Conservation (phyloP, 352 stramenopile genomes). For the Lagenidium giganteum region DNA sequence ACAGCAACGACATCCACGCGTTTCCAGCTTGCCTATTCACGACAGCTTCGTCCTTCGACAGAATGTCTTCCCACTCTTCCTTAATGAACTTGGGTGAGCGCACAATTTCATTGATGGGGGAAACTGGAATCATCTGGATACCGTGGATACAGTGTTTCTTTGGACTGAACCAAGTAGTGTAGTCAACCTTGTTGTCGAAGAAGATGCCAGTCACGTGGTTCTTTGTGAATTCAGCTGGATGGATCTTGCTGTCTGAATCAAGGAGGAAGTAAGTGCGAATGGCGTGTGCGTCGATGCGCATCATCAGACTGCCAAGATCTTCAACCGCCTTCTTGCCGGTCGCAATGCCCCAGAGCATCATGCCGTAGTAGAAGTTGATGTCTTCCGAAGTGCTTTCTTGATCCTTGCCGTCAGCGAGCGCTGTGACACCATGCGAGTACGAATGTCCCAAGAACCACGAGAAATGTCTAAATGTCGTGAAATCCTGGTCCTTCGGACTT, state of each 20-base stretch:
- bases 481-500: slow-evolving; percentile 38
- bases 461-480: slow-evolving; percentile 69
- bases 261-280: slow-evolving; percentile 74
- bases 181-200: slow-evolving; percentile 77
- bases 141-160: slow-evolving; percentile 71
- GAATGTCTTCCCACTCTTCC: slow-evolving; percentile 71
- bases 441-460: slow-evolving; percentile 77
- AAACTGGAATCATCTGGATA: slow-evolving; percentile 79
- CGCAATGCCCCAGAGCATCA: slow-evolving; percentile 68
- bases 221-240: slow-evolving; percentile 50
- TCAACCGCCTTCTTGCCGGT: slow-evolving; percentile 51
- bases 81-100: slow-evolving; percentile 54
- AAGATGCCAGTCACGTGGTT: slow-evolving; percentile 81
- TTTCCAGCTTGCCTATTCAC: slow-evolving; percentile 24
- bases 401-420: slow-evolving; percentile 61
- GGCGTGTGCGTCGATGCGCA: slow-evolving; percentile 53
- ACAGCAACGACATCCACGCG: slow-evolving; percentile 63
- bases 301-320: slow-evolving; percentile 69
- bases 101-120: slow-evolving; percentile 60
- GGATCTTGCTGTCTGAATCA: slow-evolving; percentile 45
- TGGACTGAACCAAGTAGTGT: slow-evolving; percentile 67
- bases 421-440: slow-evolving; percentile 60
- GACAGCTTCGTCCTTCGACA: slow-evolving; percentile 62
- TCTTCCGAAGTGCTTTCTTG: slow-evolving; percentile 75
- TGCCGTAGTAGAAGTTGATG: slow-evolving; percentile 77